A percentile compares a stretch with the other conserved stretches of the same genome.
phyloP scores from a whole-genome alignment of 305 asterid genomes.

The Fraxinus paxiana region DNA sequence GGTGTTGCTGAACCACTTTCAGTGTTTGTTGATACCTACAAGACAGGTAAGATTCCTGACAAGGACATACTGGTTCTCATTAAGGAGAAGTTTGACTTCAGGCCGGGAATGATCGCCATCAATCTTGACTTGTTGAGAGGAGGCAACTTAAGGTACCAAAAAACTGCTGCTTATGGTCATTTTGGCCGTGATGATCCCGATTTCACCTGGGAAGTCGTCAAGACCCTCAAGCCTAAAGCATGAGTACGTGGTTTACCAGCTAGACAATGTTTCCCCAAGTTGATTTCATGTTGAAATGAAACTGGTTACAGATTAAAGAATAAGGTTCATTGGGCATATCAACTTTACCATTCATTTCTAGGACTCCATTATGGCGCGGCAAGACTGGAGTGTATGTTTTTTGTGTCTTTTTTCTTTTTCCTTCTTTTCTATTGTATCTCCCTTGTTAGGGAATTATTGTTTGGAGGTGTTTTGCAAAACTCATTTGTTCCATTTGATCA shows the following conservation, averaged over 20 bases:
- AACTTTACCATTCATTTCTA: conserved; percentile 27
- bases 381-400: conserved; percentile 24
- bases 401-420: not conserved
- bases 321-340: conserved; percentile 30
- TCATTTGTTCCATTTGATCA: not conserved
- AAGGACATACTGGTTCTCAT: conserved; percentile 64
- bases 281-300: conserved; percentile 15
- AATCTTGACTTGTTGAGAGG: conserved; percentile 79
- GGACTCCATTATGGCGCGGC: conserved; percentile 23
- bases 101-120: conserved; percentile 91
- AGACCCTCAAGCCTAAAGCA: conserved; percentile 83
- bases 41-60: conserved; percentile 76
- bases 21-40: conserved; percentile 76
- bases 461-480: conserved; percentile 11
- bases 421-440: conserved; percentile 4
- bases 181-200: conserved; percentile 84
- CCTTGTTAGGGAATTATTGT: conserved; percentile 10
- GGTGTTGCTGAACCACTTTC: conserved; percentile 88
- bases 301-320: conserved; percentile 39
- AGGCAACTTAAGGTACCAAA: conserved; percentile 76
- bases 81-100: conserved; percentile 77
- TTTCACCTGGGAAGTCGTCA: conserved; percentile 87
- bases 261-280: conserved; percentile 15
- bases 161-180: conserved; percentile 91
- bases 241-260: conserved; percentile 35